Evolutionary conservation across 2,329 filamentous ascomycete genomes (phyloP).

Genomic region (Thielaviopsis punctulata): DNA sequence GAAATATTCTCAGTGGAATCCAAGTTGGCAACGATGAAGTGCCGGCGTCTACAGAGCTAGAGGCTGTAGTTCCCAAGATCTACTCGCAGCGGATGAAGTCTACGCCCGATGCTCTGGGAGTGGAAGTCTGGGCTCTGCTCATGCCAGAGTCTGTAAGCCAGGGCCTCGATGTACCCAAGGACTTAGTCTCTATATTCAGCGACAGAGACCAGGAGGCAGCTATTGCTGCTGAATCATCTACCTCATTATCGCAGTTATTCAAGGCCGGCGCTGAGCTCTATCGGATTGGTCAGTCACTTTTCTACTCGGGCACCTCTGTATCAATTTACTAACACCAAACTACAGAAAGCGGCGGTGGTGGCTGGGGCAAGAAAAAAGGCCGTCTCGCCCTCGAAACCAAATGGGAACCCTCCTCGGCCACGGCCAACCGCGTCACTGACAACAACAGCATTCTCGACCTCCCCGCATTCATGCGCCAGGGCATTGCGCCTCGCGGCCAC

Average conservation of each 20-base stretch:
- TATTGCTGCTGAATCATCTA: neutral
- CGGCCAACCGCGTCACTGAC: conserved; percentile 13
- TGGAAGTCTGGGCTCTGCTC: conserved; percentile 56
- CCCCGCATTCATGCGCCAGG: conserved; percentile 6
- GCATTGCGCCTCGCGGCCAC: conserved; percentile 24
- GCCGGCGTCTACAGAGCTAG: conserved; percentile 57
- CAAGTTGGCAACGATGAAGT: conserved; percentile 26
- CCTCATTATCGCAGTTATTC: neutral
- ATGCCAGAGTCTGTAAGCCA: conserved; percentile 2
- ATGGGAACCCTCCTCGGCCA: conserved; percentile 12
- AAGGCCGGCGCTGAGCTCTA: conserved; percentile 22
- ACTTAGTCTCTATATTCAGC: conserved; percentile 13
- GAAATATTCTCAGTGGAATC: conserved; percentile 60
- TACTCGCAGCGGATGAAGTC: conserved; percentile 26
- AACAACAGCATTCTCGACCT: conserved; percentile 22
- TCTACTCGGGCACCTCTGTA: neutral
- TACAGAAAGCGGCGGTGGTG: conserved; percentile 61
- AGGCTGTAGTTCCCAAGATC: conserved; percentile 42
- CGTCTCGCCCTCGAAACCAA: conserved; percentile 58
- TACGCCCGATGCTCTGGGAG: conserved; percentile 25
- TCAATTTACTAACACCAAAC: neutral
- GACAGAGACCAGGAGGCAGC: conserved; percentile 6
- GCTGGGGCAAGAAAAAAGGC: conserved; percentile 69
- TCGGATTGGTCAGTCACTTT: conserved; percentile 25
- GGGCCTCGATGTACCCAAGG: conserved; percentile 33